Evolutionary conservation across 257 asterid genomes (phyloP).

Genomic region (Solanum sparsipilum): DNA sequence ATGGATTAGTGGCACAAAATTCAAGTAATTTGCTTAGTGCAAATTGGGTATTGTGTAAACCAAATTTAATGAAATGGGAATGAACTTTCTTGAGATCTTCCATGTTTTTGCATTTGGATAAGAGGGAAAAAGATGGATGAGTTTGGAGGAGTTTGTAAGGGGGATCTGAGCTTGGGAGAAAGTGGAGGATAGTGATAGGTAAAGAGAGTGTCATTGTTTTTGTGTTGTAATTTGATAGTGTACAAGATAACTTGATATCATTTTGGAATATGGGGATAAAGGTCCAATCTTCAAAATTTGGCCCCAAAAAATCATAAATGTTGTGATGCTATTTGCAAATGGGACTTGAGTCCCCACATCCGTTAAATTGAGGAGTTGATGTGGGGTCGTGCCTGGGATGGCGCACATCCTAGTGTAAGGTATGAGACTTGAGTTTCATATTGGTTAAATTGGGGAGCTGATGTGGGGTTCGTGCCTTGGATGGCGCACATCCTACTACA

Average conservation of each 20-base stretch:
- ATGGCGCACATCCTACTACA: background rate
- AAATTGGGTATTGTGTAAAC: constrained; percentile 20
- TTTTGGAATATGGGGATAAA: background rate
- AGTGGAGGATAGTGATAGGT: constrained; percentile 3
- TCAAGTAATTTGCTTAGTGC: constrained; percentile 16
- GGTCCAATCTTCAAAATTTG: background rate
- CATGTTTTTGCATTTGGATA: constrained; percentile 12
- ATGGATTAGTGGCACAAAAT: constrained; percentile 16
- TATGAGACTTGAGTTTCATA: background rate
- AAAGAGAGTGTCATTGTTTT: constrained; percentile 5
- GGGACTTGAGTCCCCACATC: background rate
- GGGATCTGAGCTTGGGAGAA: constrained; percentile 7
- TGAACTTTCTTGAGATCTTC: constrained; percentile 13
- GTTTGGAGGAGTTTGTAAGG: constrained; percentile 10
- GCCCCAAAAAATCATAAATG: background rate
- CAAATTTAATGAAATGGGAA: constrained; percentile 17
- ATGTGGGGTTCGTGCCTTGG: background rate
- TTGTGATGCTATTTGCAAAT: background rate
- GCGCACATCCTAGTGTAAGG: background rate
- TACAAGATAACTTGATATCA: background rate
- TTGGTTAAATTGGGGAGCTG: background rate
- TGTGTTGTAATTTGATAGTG: background rate
- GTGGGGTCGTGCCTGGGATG: background rate
- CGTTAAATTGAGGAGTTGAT: too few species aligned
- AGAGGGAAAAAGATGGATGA: constrained; percentile 15